These are phyloP conservation scores for Globisporangium abappressorium DNA, from an alignment of 352 stramenopile genomes.

Conservation along the genomic window DNA sequence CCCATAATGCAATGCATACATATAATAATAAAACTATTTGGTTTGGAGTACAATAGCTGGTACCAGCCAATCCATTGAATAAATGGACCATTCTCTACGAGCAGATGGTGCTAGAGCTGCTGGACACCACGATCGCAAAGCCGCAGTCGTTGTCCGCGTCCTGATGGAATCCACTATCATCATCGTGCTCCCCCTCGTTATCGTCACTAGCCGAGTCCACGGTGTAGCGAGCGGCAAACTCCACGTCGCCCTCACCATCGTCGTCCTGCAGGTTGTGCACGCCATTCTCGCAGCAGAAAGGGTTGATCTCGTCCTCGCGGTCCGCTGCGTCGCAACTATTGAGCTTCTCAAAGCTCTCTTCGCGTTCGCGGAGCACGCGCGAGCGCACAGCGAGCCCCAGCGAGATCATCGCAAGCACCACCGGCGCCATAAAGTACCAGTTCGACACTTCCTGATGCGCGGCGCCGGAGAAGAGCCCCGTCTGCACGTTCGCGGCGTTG, in stretches of 20 bases:
- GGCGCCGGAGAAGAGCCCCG: not conserved
- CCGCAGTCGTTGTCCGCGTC: not conserved
- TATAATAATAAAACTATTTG: not conserved
- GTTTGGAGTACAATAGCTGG: not conserved
- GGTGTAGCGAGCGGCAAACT: constrained; percentile 33
- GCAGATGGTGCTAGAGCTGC: not conserved
- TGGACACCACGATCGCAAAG: constrained; percentile 11
- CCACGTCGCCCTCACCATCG: constrained; percentile 25
- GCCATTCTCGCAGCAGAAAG: constrained; percentile 41
- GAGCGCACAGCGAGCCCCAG: constrained; percentile 35
- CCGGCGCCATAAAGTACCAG: constrained; percentile 46
- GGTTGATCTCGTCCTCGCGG: constrained; percentile 71
- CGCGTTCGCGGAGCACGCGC: constrained; percentile 4
- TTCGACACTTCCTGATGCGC: constrained; percentile 28
- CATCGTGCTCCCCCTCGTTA: constrained; percentile 14
- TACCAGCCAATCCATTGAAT: not conserved
- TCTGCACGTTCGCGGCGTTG: constrained; percentile 7
- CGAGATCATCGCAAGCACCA: constrained; percentile 36
- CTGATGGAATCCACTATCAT: not conserved
- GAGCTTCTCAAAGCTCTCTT: constrained; percentile 34
- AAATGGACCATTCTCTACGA: not conserved
- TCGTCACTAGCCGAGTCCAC: constrained; percentile 18
- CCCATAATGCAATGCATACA: not conserved
- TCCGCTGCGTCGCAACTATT: constrained; percentile 32
- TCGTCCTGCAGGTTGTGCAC: constrained; percentile 22